phyloP scores from a whole-genome alignment of 768 basidiomycete species.

The Tubosaeta sp. region DNA sequence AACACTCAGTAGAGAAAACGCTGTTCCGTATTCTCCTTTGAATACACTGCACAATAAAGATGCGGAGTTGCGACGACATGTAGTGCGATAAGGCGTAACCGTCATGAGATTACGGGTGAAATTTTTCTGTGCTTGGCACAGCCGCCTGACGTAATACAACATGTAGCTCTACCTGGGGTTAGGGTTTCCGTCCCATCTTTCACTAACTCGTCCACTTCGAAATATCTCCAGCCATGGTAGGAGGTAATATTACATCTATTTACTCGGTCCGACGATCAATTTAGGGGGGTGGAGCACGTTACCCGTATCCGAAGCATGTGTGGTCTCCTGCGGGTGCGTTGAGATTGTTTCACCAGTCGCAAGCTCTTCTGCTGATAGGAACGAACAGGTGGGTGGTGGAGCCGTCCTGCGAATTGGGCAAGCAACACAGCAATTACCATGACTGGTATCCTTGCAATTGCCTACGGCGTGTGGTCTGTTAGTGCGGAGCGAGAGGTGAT shows the following conservation, averaged over 20 bases:
- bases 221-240: slow-evolving; percentile 16
- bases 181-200: neutral
- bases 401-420: slow-evolving; percentile 85
- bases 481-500: slow-evolving; percentile 78
- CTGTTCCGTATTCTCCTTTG: too few relatives aligned
- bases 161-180: too few relatives aligned
- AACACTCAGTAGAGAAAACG: too few relatives aligned
- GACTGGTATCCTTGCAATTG: slow-evolving; percentile 61
- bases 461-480: slow-evolving; percentile 64
- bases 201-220: neutral
- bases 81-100: too few relatives aligned
- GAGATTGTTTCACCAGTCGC: neutral
- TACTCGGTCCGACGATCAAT: too few relatives aligned
- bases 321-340: slow-evolving; percentile 85
- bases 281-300: slow-evolving; percentile 80
- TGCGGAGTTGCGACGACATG: too few relatives aligned
- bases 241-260: too few relatives aligned
- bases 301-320: slow-evolving; percentile 91
- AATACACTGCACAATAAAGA: too few relatives aligned
- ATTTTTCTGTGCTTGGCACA: too few relatives aligned
- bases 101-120: too few relatives aligned
- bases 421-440: slow-evolving; percentile 75
- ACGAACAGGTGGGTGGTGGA: slow-evolving; percentile 89
- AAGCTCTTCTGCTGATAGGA: neutral
- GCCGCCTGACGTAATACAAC: too few relatives aligned